Conservation (phyloP, 495 filamentous ascomycete genomes). For the Neurospora tetrasperma region DNA sequence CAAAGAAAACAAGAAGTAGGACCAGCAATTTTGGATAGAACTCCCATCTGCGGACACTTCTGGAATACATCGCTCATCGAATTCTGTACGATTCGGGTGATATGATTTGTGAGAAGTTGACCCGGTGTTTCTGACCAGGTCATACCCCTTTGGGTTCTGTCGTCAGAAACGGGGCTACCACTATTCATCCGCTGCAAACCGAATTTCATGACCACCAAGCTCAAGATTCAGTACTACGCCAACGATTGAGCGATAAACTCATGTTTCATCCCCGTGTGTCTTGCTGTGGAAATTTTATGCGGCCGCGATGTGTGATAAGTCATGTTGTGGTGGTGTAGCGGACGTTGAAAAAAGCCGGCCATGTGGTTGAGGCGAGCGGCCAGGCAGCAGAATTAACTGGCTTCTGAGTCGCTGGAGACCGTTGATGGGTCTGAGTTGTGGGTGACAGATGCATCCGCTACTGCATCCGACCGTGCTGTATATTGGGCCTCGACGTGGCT, state of each 20-base stretch:
- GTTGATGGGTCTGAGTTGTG: neutral
- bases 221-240: neutral
- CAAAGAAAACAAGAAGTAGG: neutral
- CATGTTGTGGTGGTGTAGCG: neutral
- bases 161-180: neutral
- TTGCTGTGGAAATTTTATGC: neutral
- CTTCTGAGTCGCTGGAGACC: neutral
- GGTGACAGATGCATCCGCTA: neutral
- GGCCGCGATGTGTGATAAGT: neutral
- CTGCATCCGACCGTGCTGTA: neutral
- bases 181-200: neutral
- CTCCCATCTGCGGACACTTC: neutral
- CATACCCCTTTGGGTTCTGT: neutral
- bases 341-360: neutral
- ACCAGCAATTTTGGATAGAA: neutral
- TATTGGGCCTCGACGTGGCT: neutral
- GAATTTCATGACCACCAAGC: neutral
- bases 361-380: neutral
- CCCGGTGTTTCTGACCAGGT: neutral
- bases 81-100: neutral
- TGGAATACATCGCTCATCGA: neutral
- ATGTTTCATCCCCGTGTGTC: neutral
- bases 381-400: neutral
- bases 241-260: neutral
- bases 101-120: neutral